These are phyloP conservation scores for Lecanoromycetidae sp. DNA, from an alignment of 2,329 filamentous ascomycete species.

Conservation along the genomic window DNA sequence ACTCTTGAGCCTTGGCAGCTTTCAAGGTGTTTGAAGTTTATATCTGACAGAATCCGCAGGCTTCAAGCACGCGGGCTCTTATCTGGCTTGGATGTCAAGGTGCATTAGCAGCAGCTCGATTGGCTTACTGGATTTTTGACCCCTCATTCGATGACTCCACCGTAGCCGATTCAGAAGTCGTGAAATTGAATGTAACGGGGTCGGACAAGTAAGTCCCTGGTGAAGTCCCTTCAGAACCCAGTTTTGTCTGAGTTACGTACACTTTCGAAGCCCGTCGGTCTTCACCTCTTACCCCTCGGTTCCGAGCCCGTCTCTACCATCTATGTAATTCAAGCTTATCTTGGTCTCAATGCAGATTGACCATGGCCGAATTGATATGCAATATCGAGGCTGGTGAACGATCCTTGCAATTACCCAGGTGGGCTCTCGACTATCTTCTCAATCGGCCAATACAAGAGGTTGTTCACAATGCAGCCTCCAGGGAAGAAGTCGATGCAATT, in stretches of 20 bases:
- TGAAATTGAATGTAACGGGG: background rate
- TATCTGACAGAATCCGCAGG: too few relatives aligned
- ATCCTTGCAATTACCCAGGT: background rate
- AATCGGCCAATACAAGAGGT: background rate
- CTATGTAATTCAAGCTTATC: too few relatives aligned
- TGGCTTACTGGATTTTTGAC: background rate
- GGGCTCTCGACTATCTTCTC: background rate
- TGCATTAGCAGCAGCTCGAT: conserved; percentile 1
- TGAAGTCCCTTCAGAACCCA: too few relatives aligned
- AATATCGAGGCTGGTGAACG: background rate
- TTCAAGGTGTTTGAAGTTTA: too few relatives aligned
- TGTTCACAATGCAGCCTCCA: background rate
- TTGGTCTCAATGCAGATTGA: too few relatives aligned
- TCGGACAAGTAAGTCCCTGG: too few relatives aligned
- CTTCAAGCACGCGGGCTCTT: background rate
- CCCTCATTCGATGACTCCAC: background rate
- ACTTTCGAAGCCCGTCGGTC: too few relatives aligned
- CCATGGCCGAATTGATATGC: conserved; percentile 1
- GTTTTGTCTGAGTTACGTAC: too few relatives aligned
- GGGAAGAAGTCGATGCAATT: background rate
- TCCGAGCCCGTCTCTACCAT: too few relatives aligned
- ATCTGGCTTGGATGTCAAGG: background rate
- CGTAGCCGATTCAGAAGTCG: background rate
- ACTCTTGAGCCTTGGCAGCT: too few relatives aligned
- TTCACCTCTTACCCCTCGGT: too few relatives aligned